These are phyloP conservation scores for Apiotrichum sp. DNA, from an alignment of 1,284 basidiomycete species.

Conservation along the genomic window DNA sequence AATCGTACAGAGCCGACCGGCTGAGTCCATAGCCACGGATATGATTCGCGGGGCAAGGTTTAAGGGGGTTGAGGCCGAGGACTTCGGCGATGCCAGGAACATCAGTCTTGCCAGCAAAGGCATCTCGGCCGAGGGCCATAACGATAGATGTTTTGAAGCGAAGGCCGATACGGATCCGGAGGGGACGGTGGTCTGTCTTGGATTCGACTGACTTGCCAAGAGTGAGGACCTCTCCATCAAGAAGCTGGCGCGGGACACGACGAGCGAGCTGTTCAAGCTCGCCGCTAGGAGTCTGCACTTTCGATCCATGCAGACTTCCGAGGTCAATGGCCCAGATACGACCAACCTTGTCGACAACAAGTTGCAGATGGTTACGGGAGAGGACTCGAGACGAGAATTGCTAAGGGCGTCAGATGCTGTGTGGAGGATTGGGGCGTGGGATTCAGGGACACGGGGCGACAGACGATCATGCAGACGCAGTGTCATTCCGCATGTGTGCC, in stretches of 20 bases:
- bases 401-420: too few species aligned
- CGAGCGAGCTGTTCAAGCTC: not conserved
- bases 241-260: conserved; percentile 16
- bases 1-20: too few species aligned
- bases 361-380: conserved; percentile 29
- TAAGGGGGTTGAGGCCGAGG: too few species aligned
- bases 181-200: conserved; percentile 3
- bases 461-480: too few species aligned
- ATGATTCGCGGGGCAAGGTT: too few species aligned
- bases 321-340: conserved; percentile 29
- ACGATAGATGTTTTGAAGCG: not conserved
- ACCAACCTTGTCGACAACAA: conserved; percentile 21
- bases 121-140: too few species aligned
- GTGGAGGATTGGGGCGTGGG: too few species aligned
- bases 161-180: conserved; percentile 2
- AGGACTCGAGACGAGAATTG: conserved; percentile 23
- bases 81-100: too few species aligned
- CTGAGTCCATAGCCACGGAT: too few species aligned
- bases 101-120: too few species aligned
- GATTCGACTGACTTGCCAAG: conserved; percentile 22
- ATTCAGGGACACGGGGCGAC: not conserved
- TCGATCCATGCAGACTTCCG: conserved; percentile 28
- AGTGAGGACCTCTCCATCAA: conserved; percentile 23
- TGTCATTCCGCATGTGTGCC: not conserved
- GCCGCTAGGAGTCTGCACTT: conserved; percentile 1